Conservation (phyloP, 2,329 filamentous ascomycete species). For the Exophiala spinifera region DNA sequence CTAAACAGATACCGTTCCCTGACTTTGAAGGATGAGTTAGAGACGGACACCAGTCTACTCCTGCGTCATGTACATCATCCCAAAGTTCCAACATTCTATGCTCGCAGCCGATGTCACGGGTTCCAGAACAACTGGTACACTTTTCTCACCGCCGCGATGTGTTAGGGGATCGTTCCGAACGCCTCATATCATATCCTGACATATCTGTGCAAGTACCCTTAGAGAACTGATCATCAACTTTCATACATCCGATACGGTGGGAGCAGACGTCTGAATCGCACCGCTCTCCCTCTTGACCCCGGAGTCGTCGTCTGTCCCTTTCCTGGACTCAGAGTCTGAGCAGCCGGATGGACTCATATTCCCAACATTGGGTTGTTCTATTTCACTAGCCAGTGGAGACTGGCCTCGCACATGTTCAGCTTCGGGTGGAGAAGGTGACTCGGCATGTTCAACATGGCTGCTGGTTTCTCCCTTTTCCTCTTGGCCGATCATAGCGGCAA, state of each 20-base stretch:
- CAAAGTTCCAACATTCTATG: conserved; percentile 2
- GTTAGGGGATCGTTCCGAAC: neutral
- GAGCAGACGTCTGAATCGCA: conserved; percentile 8
- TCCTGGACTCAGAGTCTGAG: conserved; percentile 9
- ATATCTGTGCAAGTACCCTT: neutral
- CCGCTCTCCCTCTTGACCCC: conserved; percentile 5
- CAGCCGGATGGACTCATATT: conserved; percentile 4
- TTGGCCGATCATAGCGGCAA: conserved; percentile 78
- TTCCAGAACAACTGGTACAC: neutral
- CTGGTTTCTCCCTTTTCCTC: conserved; percentile 50
- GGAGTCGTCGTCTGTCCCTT: conserved; percentile 1
- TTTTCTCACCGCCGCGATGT: neutral
- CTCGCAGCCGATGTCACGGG: neutral
- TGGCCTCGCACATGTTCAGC: conserved; percentile 2
- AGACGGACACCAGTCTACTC: neutral
- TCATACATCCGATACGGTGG: conserved; percentile 17
- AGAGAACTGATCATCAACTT: neutral
- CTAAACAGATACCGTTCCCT: neutral
- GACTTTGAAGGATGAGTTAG: neutral
- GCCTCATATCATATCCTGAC: neutral
- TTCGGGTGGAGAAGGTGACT: conserved; percentile 9
- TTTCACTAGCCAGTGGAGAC: neutral
- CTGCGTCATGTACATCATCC: neutral
- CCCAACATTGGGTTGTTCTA: neutral
- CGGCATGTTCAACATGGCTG: conserved; percentile 38